Conservation (phyloP, 2,329 filamentous ascomycete species). For the Colletotrichum siamense region DNA sequence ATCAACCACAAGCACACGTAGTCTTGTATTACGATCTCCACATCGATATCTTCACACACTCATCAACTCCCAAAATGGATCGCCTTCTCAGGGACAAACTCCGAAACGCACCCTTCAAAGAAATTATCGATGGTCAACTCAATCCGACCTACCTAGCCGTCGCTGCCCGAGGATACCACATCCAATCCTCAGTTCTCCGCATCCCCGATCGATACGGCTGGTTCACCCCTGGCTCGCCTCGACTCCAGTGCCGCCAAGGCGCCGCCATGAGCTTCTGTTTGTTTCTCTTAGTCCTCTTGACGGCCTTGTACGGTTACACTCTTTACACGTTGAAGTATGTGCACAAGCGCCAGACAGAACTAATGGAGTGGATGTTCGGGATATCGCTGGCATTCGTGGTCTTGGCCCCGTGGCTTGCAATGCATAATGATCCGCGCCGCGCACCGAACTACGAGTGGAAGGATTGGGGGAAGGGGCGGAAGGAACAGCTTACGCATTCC, state of each 20-base stretch:
- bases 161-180: not conserved
- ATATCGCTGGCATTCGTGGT: not conserved
- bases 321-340: not conserved
- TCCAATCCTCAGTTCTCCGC: not conserved
- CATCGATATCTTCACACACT: not conserved
- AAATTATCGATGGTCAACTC: not conserved
- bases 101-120: not conserved
- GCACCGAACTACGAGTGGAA: not conserved
- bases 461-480: not conserved
- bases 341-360: not conserved
- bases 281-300: fast-evolving
- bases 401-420: not conserved
- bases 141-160: not conserved
- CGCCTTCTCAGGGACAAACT: not conserved
- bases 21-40: not conserved
- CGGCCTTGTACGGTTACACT: not conserved
- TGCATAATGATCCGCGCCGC: not conserved
- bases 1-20: not conserved
- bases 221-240: not conserved
- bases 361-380: not conserved
- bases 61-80: not conserved
- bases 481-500: not conserved
- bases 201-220: not conserved
- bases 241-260: not conserved
- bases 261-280: not conserved